A percentile compares a stretch with the other conserved stretches of the same genome.
phyloP scores from a whole-genome alignment of 1,139 yeast species.

The Yamadazyma triangularis region DNA sequence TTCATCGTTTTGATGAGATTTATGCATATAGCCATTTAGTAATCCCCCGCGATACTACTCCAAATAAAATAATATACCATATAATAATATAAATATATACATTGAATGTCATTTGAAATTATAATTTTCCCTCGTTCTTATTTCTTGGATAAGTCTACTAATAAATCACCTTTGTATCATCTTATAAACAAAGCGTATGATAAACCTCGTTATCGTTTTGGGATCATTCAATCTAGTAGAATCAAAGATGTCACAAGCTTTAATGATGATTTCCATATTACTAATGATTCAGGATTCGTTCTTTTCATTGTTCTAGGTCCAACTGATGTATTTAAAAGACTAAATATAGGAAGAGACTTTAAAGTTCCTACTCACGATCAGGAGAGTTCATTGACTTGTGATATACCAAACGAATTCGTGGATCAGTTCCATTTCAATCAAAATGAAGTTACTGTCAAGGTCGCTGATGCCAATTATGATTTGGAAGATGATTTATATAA shows the following conservation, averaged over 20 bases:
- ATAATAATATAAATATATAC: too few species aligned
- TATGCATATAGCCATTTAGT: constrained; percentile 22
- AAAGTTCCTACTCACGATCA: constrained; percentile 11
- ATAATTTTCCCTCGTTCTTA: constrained; percentile 1
- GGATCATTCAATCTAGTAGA: constrained; percentile 40
- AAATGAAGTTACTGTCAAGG: constrained; percentile 12
- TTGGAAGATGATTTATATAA: constrained; percentile 18
- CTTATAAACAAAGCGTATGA: constrained; percentile 47
- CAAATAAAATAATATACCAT: too few species aligned
- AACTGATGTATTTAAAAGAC: not conserved
- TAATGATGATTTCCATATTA: constrained; percentile 20
- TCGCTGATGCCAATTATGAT: constrained; percentile 16
- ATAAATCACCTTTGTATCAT: constrained; percentile 1
- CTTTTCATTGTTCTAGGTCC: constrained; percentile 29
- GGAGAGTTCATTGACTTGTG: constrained; percentile 22
- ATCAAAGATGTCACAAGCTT: constrained; percentile 27
- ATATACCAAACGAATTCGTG: constrained; percentile 20
- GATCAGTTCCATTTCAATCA: constrained; percentile 5
- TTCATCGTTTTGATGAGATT: constrained; percentile 37
- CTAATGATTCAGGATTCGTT: constrained; percentile 14
- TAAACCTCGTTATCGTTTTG: constrained; percentile 39
- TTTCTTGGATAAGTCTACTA: not conserved
- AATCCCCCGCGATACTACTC: too few species aligned
- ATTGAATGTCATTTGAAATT: constrained; percentile 1
- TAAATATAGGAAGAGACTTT: constrained; percentile 18